These are phyloP conservation scores for Spongospora subterranea DNA, from an alignment of 208 protist species.

Conservation along the genomic window DNA sequence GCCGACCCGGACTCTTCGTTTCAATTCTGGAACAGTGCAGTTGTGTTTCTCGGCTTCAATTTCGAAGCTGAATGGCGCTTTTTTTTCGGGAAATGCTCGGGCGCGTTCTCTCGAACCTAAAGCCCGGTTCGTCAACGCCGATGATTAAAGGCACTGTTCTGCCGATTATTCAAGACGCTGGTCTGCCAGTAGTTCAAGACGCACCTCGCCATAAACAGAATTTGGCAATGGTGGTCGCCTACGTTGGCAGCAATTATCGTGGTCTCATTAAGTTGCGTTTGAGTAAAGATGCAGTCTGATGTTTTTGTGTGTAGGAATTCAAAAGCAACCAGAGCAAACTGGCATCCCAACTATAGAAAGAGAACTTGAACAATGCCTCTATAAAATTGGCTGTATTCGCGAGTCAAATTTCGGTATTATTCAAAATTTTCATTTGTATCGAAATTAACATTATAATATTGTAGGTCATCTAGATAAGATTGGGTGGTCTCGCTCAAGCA, in stretches of 20 bases:
- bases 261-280: neutral
- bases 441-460: neutral
- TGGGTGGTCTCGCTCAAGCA: slow-evolving; percentile 29
- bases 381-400: slow-evolving; percentile 24
- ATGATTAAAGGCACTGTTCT: too few relatives aligned
- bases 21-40: too few relatives aligned
- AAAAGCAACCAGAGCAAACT: slow-evolving; percentile 17
- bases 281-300: neutral
- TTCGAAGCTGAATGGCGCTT: too few relatives aligned
- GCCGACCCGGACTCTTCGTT: too few relatives aligned
- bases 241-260: neutral
- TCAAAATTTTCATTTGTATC: neutral
- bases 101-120: too few relatives aligned
- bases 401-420: slow-evolving; percentile 3
- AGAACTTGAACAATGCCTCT: neutral
- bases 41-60: too few relatives aligned
- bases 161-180: too few relatives aligned
- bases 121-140: too few relatives aligned
- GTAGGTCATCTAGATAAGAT: slow-evolving; percentile 49
- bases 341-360: neutral
- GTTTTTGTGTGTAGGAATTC: neutral
- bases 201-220: too few relatives aligned
- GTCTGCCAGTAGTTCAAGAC: too few relatives aligned
- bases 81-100: too few relatives aligned
- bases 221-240: neutral